These are phyloP conservation scores for Entamoeba dispar DNA, from an alignment of 208 protist species.

Conservation along the genomic window DNA sequence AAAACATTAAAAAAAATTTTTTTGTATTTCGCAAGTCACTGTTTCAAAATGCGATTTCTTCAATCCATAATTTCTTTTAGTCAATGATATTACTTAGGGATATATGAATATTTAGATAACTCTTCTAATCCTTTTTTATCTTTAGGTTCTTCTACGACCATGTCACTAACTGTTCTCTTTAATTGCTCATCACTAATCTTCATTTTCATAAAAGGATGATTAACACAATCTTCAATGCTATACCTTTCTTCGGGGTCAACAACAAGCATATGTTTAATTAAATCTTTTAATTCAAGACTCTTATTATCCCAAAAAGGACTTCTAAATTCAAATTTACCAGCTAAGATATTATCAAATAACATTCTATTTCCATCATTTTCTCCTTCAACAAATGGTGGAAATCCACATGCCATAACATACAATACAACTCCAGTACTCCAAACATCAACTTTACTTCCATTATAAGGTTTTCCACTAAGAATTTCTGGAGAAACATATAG, in stretches of 20 bases:
- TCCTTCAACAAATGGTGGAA: not conserved
- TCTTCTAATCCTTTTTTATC: no score
- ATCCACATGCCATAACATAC: not conserved
- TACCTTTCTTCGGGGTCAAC: not conserved
- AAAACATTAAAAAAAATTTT: no score
- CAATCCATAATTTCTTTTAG: no score
- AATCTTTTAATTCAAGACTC: not conserved
- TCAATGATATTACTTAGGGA: no score
- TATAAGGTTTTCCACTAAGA: not conserved
- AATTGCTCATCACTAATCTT: no score
- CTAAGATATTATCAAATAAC: not conserved
- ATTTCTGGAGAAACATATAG: not conserved
- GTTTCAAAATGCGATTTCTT: no score
- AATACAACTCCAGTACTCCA: not conserved
- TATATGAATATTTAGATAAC: no score
- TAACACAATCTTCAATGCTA: not conserved
- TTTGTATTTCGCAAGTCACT: no score
- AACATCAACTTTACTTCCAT: not conserved
- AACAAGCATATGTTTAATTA: not conserved
- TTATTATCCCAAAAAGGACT: not conserved
- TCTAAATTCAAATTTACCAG: not conserved
- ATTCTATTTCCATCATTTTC: not conserved
- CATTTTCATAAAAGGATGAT: not conserved
- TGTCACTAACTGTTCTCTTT: no score
- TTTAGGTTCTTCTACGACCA: no score